Evolutionary conservation across 257 asterid species (phyloP), one percentile per base, ranked within the genome.

Genomic region (Thymus quinquecostatus): DNA sequence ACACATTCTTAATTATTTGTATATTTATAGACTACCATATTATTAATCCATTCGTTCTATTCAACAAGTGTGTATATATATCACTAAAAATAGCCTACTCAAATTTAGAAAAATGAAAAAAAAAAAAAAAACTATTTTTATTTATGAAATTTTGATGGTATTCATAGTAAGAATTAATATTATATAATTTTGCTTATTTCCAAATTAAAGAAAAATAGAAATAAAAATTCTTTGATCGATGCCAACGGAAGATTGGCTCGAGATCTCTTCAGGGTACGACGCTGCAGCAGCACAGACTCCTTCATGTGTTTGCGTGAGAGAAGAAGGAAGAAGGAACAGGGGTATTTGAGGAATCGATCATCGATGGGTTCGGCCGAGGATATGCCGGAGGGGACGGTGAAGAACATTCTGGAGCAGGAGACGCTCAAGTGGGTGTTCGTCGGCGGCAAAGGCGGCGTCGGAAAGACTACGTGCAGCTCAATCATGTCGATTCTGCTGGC

Each of bases 371-470:
- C 87, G 36, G 77, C 48, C 80, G 80, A 84, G 30, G 96, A 89
- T 5, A 50, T 81, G 34, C 85, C 92, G 14, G 97, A 85, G 61
- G 96, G 90, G 5, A 78, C 94, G 13, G 83, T 92, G 53, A 85
- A 84, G 82, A 92, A 92, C 82, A 76, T 92, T 53, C 69, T 92
- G 1, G 94, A 92, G 13, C 98, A 92, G 73, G 91, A 86, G 5
- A 71, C 82, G 60, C 82, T 92, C 11, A 92, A 89, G 66, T 92
- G 98, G 98, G 96, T 92, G 9, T 92, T 92, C 74, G 98, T 92
- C 2, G 96, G 98, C 11, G 98, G 98, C 2, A 92, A 92, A 77
- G 98, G 98, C 12, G 98, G 98, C 14, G 98, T 92, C 2, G 98
- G 98, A 0, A 89, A 92, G 76, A 92, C 98, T 11, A 92, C 98